Percentiles rank a stretch among this genome's conserved stretches.
Evolutionary conservation across 2,329 filamentous ascomycete species (phyloP).

Genomic region (Colletotrichum navitas): DNA sequence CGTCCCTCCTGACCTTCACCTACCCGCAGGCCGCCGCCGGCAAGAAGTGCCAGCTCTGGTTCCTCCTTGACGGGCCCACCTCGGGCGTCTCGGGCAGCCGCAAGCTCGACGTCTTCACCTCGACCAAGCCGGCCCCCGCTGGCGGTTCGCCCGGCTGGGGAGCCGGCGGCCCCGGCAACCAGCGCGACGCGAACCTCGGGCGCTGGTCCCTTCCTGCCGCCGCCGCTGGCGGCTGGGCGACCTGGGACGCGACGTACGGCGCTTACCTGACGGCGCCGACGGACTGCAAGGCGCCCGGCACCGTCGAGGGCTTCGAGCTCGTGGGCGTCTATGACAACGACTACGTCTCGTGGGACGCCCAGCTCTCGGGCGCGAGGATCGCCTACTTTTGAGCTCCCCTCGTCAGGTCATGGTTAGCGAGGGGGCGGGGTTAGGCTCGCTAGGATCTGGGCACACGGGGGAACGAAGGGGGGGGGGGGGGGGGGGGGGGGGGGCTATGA

Average conservation of each 20-base stretch:
- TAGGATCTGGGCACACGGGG: too few species aligned
- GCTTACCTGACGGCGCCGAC: conserved; percentile 36
- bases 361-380: conserved; percentile 35
- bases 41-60: conserved; percentile 47
- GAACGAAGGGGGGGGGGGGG: too few species aligned
- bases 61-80: conserved; percentile 44
- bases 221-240: conserved; percentile 20
- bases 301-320: conserved; percentile 41
- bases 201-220: conserved; percentile 18
- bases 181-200: conserved; percentile 45
- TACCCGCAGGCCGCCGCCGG: conserved; percentile 44
- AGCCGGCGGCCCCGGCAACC: conserved; percentile 46
- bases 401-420: not conserved
- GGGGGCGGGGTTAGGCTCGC: not conserved
- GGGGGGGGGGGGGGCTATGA: not conserved
- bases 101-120: conserved; percentile 49
- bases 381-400: conserved; percentile 25
- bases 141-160: conserved; percentile 43
- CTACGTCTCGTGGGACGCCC: conserved; percentile 34
- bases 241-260: conserved; percentile 40
- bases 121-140: conserved; percentile 43
- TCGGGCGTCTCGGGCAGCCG: conserved; percentile 43
- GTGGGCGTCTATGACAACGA: conserved; percentile 41
- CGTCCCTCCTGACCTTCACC: conserved; percentile 48
- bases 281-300: conserved; percentile 39